A percentile compares a stretch with the other conserved stretches of the same genome.
phyloP scores from a whole-genome alignment of 2,329 filamentous ascomycete genomes.

The Xylariaceae sp. region DNA sequence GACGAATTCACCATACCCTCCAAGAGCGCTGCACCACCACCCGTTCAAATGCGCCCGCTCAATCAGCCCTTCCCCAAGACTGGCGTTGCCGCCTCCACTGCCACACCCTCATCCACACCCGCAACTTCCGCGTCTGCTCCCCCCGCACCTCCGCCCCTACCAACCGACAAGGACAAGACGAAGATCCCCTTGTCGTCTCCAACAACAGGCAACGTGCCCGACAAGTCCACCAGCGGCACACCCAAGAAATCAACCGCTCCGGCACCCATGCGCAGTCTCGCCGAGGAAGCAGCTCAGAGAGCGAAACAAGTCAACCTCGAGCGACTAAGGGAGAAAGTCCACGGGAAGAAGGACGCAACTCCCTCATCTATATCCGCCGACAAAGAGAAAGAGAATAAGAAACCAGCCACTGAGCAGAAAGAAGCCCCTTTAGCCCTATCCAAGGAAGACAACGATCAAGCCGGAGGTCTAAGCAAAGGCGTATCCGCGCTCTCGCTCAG shows the following conservation, averaged over 20 bases:
- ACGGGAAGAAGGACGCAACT: constrained; percentile 40
- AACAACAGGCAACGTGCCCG: background rate
- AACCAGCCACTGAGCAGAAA: constrained; percentile 9
- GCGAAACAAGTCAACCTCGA: constrained; percentile 58
- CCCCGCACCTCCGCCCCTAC: constrained; percentile 20
- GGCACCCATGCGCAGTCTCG: constrained; percentile 49
- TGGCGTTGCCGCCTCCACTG: constrained; percentile 40
- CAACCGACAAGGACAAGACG: constrained; percentile 30
- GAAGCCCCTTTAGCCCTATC: constrained; percentile 5
- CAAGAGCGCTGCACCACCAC: constrained; percentile 49
- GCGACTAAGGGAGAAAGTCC: constrained; percentile 50
- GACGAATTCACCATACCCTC: constrained; percentile 58
- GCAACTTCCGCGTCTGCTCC: constrained; percentile 22
- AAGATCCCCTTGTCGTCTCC: constrained; percentile 21
- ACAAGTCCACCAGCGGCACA: constrained; percentile 19
- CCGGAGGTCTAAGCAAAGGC: constrained; percentile 18
- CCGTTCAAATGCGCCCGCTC: constrained; percentile 30
- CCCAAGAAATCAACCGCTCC: constrained; percentile 22
- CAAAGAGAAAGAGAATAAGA: constrained; percentile 16
- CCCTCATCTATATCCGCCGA: constrained; percentile 1
- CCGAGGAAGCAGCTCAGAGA: constrained; percentile 62
- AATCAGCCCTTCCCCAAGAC: constrained; percentile 22
- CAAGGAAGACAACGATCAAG: constrained; percentile 9
- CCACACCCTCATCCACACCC: constrained; percentile 22
- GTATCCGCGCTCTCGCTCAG: constrained; percentile 17